Evolutionary conservation across 2,329 filamentous ascomycete species (phyloP).

Genomic region (Penicillium sclerotiorum): DNA sequence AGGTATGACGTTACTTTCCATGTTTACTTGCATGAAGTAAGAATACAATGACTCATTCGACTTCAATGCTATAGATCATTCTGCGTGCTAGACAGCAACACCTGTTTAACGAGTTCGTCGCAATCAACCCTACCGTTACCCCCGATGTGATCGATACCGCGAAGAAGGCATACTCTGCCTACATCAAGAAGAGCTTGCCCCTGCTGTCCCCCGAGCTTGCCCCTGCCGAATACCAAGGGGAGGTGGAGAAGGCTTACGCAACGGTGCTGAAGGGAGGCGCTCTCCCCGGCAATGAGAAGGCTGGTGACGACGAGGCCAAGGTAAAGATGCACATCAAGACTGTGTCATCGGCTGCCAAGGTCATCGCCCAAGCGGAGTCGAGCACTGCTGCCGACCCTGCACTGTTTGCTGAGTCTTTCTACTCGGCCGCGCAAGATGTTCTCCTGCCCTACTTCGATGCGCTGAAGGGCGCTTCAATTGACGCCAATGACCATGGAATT

Average conservation of each 20-base stretch:
- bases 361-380: slow-evolving; percentile 45
- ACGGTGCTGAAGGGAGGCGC: slow-evolving; percentile 58
- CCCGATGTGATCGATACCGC: slow-evolving; percentile 53
- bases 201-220: slow-evolving; percentile 49
- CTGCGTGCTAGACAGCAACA: slow-evolving; percentile 73
- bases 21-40: not conserved
- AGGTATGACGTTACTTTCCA: slow-evolving; percentile 49
- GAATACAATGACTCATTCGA: slow-evolving; percentile 11
- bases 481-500: slow-evolving; percentile 68
- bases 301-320: slow-evolving; percentile 81
- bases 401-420: slow-evolving; percentile 52
- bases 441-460: slow-evolving; percentile 80
- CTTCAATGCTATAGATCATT: slow-evolving; percentile 55
- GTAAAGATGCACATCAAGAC: slow-evolving; percentile 84
- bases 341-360: slow-evolving; percentile 56
- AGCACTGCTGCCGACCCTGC: slow-evolving; percentile 24
- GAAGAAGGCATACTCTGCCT: slow-evolving; percentile 56
- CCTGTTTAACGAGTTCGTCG: slow-evolving; percentile 70
- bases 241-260: slow-evolving; percentile 56
- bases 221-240: slow-evolving; percentile 51
- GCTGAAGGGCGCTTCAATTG: slow-evolving; percentile 58
- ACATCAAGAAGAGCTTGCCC: slow-evolving; percentile 69
- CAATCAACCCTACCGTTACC: slow-evolving; percentile 48
- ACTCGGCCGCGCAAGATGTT: slow-evolving; percentile 65
- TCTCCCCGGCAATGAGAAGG: slow-evolving; percentile 55